phyloP scores from a whole-genome alignment of 768 basidiomycete species.

The Leccinum obscurum region DNA sequence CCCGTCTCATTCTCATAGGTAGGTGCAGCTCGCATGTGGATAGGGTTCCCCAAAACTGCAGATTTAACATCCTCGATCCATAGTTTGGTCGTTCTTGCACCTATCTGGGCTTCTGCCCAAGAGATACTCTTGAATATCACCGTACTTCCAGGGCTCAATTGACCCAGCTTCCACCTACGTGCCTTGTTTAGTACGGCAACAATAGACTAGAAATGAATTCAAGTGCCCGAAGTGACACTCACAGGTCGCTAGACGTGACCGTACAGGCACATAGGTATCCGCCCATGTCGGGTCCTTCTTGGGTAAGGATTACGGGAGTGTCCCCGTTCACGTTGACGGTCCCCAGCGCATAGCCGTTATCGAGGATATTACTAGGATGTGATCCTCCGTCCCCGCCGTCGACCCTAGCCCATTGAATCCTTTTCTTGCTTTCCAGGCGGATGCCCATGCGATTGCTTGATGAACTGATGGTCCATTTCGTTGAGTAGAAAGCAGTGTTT shows the following conservation, averaged over 20 bases:
- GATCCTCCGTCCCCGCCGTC: constrained; percentile 68
- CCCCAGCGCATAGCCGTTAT: constrained; percentile 58
- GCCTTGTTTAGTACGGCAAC: not conserved
- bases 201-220: not conserved
- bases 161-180: constrained; percentile 66
- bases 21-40: not conserved
- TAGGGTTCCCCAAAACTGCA: not conserved
- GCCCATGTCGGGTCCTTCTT: constrained; percentile 65
- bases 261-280: constrained; percentile 61
- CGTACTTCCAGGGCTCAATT: constrained; percentile 56
- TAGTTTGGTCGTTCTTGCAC: constrained; percentile 22
- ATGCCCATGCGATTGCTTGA: constrained; percentile 67
- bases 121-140: constrained; percentile 54
- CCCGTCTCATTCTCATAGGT: not conserved
- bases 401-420: constrained; percentile 52
- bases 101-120: constrained; percentile 38
- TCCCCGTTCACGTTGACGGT: constrained; percentile 67
- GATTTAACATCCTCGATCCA: constrained; percentile 34
- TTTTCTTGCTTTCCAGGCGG: constrained; percentile 46
- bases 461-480: constrained; percentile 52
- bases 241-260: constrained; percentile 52
- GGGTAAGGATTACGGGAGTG: constrained; percentile 63
- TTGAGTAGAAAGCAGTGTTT: constrained; percentile 49
- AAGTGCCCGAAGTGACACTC: constrained; percentile 14
- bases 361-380: constrained; percentile 67